Percentiles rank a stretch among this genome's conserved stretches.
These are phyloP conservation scores for Botrytis galanthina DNA, from an alignment of 2,329 filamentous ascomycete species.

Conservation along the genomic window DNA sequence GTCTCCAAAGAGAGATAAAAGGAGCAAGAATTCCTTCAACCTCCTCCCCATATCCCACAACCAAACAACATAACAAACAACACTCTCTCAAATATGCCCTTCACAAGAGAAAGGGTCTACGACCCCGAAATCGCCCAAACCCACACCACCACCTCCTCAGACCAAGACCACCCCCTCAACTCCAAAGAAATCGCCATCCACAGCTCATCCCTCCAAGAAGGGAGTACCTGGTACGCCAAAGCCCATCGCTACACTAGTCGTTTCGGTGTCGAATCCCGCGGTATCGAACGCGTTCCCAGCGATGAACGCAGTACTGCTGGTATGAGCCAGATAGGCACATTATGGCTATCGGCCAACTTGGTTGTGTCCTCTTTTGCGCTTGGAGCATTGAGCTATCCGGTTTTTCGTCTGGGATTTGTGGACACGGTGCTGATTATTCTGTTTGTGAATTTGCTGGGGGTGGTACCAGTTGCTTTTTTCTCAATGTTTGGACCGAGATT, in stretches of 20 bases:
- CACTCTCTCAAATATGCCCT: not conserved
- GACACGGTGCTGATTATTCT: slow-evolving; percentile 70
- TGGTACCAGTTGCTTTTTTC: slow-evolving; percentile 72
- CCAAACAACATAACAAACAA: not conserved
- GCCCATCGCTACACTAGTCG: slow-evolving; percentile 62
- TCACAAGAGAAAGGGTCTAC: not conserved
- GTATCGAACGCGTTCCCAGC: slow-evolving; percentile 71
- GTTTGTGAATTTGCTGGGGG: slow-evolving; percentile 74
- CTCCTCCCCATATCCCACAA: not conserved
- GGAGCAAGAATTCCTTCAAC: not conserved
- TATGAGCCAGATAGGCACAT: slow-evolving; percentile 64
- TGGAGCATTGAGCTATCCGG: slow-evolving; percentile 64
- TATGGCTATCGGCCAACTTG: slow-evolving; percentile 80
- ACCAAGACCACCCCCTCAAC: not conserved
- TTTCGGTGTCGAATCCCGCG: slow-evolving; percentile 69
- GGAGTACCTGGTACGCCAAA: slow-evolving; percentile 54
- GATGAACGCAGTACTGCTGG: slow-evolving; percentile 65
- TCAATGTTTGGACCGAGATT: slow-evolving; percentile 73
- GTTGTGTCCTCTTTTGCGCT: slow-evolving; percentile 75
- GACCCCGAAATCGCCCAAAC: slow-evolving; percentile 17
- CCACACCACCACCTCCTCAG: slow-evolving; percentile 5
- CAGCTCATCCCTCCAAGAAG: slow-evolving; percentile 58
- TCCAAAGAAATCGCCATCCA: slow-evolving; percentile 42
- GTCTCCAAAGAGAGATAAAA: not conserved
- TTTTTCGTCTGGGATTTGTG: slow-evolving; percentile 69